Conservation (phyloP, 192 early-diverging fungal species). For the Linnemannia hyalina region DNA sequence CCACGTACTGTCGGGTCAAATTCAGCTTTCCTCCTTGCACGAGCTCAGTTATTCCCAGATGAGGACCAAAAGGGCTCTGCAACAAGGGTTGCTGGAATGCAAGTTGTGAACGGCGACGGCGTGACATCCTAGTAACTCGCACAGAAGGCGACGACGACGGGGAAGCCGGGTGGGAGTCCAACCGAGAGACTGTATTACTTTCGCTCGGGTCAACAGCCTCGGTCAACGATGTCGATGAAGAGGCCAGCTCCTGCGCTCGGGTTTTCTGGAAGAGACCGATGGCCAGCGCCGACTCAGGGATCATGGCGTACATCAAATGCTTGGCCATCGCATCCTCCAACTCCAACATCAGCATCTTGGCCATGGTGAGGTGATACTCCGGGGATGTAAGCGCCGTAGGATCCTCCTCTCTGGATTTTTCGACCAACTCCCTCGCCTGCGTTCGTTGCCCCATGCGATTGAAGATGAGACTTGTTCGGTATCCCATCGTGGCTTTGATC, state of each 20-base stretch:
- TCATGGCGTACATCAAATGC: conserved; percentile 37
- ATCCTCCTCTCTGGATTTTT: conserved; percentile 31
- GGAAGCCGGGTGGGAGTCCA: not conserved
- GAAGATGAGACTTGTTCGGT: conserved; percentile 33
- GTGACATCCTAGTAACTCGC: conserved; percentile 31
- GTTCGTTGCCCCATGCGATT: conserved; percentile 12
- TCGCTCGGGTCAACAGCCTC: not conserved
- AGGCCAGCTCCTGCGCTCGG: not conserved
- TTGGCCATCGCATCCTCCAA: conserved; percentile 42
- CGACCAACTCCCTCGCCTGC: conserved; percentile 19
- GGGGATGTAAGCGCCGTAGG: conserved; percentile 10
- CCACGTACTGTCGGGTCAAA: conserved; percentile 3
- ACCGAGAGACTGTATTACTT: not conserved
- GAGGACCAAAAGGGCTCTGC: not conserved
- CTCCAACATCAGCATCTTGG: conserved; percentile 34
- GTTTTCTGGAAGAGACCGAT: conserved; percentile 33
- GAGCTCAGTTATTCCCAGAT: not conserved
- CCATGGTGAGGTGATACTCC: conserved; percentile 36
- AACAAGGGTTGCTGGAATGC: not conserved
- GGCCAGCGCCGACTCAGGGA: conserved; percentile 41
- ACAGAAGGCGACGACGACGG: conserved; percentile 27
- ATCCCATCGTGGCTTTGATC: conserved; percentile 44
- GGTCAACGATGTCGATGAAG: conserved; percentile 3
- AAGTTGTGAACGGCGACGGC: conserved; percentile 33
- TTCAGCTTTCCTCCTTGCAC: not conserved